Evolutionary conservation across 1,284 basidiomycete species (phyloP).

Genomic region (Melanopsichium pennsylvanicum): DNA sequence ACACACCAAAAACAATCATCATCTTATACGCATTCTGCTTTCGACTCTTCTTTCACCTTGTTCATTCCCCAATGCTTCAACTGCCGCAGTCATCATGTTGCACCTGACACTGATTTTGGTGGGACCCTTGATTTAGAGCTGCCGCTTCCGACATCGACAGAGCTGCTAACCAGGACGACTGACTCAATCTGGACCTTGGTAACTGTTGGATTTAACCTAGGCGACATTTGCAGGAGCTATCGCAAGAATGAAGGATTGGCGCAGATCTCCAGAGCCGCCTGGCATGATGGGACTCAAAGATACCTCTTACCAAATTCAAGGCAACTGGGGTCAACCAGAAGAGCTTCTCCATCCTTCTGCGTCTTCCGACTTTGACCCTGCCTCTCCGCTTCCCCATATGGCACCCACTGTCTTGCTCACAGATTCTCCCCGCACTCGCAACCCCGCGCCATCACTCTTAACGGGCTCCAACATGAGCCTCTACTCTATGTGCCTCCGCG

Average conservation of each 20-base stretch:
- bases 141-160: too few relatives aligned
- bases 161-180: too few relatives aligned
- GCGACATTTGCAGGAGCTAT: too few relatives aligned
- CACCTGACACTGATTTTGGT: not conserved
- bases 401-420: conserved; percentile 8
- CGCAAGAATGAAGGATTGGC: conserved; percentile 53
- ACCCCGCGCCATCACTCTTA: not conserved
- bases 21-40: too few relatives aligned
- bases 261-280: conserved; percentile 49
- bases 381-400: conserved; percentile 17
- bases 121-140: not conserved
- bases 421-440: not conserved
- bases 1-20: too few relatives aligned
- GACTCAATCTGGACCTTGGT: too few relatives aligned
- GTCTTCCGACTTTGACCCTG: conserved; percentile 31
- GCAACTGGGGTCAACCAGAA: conserved; percentile 42
- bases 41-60: not conserved
- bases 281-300: conserved; percentile 51
- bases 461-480: conserved; percentile 3
- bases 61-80: too few relatives aligned
- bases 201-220: too few relatives aligned
- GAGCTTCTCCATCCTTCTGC: conserved; percentile 9
- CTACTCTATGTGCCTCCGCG: conserved; percentile 41
- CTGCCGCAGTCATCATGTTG: conserved; percentile 2
- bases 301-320: conserved; percentile 8